These are phyloP conservation scores for Mallotus nudiflorus DNA, from an alignment of 345 rosid genomes.

Conservation along the genomic window DNA sequence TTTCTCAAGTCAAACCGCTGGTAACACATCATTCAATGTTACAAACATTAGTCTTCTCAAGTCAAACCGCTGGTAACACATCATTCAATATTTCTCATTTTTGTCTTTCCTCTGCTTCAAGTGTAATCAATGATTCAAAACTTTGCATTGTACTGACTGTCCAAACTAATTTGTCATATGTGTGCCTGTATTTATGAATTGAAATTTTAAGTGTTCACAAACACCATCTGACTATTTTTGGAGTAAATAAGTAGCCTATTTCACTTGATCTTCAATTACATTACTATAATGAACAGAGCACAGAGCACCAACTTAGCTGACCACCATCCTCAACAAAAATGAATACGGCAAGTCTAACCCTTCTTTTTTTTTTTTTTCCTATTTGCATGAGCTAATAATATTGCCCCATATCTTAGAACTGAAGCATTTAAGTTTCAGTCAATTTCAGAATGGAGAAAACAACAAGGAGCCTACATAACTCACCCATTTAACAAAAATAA, in stretches of 20 bases:
- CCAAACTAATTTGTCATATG: not conserved
- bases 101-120: not conserved
- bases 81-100: not conserved
- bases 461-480: not conserved
- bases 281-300: not conserved
- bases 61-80: not conserved
- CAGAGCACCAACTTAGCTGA: no score
- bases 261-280: constrained; percentile 1
- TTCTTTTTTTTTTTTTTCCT: not conserved
- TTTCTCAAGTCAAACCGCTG: not conserved
- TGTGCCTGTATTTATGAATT: not conserved
- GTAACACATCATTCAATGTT: not conserved
- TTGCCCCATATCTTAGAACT: not conserved
- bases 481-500: not conserved
- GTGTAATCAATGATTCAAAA: not conserved
- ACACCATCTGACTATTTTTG: not conserved
- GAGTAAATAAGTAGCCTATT: not conserved
- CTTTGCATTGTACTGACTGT: no score
- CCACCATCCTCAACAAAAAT: no score
- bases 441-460: not conserved
- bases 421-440: not conserved
- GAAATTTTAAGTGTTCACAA: no score
- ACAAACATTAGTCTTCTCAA: not conserved
- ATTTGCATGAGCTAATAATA: not conserved
- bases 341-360: no score